Evolutionary conservation across 2,329 filamentous ascomycete species (phyloP), one percentile per base, ranked within the genome.

Genomic region (Stenocarpella maydis): DNA sequence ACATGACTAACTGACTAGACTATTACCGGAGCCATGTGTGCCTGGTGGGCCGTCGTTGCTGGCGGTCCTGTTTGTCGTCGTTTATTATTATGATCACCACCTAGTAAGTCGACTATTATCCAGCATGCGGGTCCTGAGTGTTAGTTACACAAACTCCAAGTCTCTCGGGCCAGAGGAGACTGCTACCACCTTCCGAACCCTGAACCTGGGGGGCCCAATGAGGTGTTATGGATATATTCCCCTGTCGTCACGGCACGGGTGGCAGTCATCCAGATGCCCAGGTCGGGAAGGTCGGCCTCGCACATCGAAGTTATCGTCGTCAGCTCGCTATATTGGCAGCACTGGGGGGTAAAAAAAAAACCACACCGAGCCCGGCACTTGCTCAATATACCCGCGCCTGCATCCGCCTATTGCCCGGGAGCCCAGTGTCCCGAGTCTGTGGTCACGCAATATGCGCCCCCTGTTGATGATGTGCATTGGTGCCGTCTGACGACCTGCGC

Each of bases 171-270:
- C 7, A 24, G 24, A 61, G 10, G 55, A 45, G 55, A 41, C 55
- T 61, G 55, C 58, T 61, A 47, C 58, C 41, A 61, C 58, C 58
- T 47, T 61, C 58, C 41, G 58, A 41, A 41, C n/a, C 58, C 26
- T 47, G 58, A 12, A 24, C 41, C 58, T 47, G 41, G 58, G 41
- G 58, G 58, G 58, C 41, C 58, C 58, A 61, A 61, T 61, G 58
- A 61, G 58, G 41, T 61, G 58, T 61, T 47, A 61, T 61, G 58
- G 58, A 61, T 61, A 61, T 61, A 61, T 47, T 34, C 58, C 58
- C 58, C 28, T 61, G 58, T 61, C 58, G 26, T 26, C 58, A 61
- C 58, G 58, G 58, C 58, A 61, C 58, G 55, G 55, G 55, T 61
- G 55, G 55, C 55, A 61, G 55, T 61, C 55, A 55, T 55, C 55